Base-by-base conservation (phyloP, 805 yeast species). In the Cyberlindnera mississippiensis region DNA sequence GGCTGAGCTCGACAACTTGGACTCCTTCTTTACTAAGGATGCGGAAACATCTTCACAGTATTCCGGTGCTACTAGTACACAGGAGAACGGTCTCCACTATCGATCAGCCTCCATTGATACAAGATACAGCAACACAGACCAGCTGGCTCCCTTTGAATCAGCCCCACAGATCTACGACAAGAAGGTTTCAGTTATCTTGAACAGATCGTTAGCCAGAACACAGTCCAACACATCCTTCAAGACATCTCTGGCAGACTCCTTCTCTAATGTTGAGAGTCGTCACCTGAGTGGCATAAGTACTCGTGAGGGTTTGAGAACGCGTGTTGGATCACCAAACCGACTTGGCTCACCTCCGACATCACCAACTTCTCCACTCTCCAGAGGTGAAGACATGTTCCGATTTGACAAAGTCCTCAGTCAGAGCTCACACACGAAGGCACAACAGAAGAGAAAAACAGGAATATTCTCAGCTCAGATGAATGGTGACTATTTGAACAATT, bases 1-100 rank as follows among this genome's bases (percentile, higher is more conserved):
- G 82, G 95, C 95, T 2, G 93, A 93, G 11, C 68, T 89, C 49
- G 96, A 89, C 55, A 89, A 87, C 51, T 71, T 89, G 51, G 96
- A 89, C 56, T 82, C 91, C 9, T 89, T 89, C 57, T 89, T 89
- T 63, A 85, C 95, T 0, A 84, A 80, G 43, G 84, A 78, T 31
- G 61, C 69, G 1, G 61, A 56, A 28, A 45, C 44, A 9, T 24
- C 56, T 42, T 50, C 60, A 7, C 55, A 51, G 29, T 53, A 45
- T 37, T 53, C 57, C 13, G 50, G 49, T 4, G 49, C 44, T 19
- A 46, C 52, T 6, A 58, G 57, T 13, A 38, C 46, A 12, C 54
- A 59, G 37, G 61, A 53, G 16, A 53, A 37, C 13, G 33, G 33
- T 16, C 37, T 57, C 16, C 75, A 68, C 45, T 61, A 55, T 44